phyloP scores from a whole-genome alignment of 148 eudicot species.

The Cornus kousa region DNA sequence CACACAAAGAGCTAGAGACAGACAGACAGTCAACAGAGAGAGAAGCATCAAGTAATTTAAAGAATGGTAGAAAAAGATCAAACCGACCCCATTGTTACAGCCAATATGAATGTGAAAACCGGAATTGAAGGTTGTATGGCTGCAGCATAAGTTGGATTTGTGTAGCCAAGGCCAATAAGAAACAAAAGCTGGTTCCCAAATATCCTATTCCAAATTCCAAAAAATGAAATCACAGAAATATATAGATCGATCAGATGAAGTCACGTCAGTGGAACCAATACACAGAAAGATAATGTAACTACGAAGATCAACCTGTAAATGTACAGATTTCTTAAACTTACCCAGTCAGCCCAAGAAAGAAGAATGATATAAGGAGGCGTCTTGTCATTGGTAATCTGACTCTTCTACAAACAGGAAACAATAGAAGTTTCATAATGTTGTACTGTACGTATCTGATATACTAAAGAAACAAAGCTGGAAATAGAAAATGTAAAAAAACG shows the following conservation, averaged over 20 bases:
- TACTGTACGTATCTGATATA: not conserved
- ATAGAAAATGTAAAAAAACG: not conserved
- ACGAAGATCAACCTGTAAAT: not conserved
- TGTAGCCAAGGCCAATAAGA: conserved; percentile 91
- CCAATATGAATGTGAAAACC: conserved; percentile 85
- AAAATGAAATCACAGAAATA: conserved; percentile 3
- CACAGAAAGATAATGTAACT: not conserved
- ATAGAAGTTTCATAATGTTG: not conserved
- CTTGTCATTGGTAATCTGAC: conserved; percentile 70
- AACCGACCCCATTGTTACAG: conserved; percentile 85
- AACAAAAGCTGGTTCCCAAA: conserved; percentile 95
- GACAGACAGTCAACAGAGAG: too few species aligned
- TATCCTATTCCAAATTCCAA: conserved; percentile 46
- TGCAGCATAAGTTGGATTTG: conserved; percentile 95
- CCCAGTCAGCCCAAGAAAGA: conserved; percentile 95
- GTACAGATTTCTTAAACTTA: conserved; percentile 26
- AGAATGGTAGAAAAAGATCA: conserved; percentile 7
- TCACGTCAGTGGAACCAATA: not conserved
- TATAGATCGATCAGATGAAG: not conserved
- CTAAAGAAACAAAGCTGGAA: not conserved
- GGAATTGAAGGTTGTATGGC: conserved; percentile 98
- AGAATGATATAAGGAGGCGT: conserved; percentile 51
- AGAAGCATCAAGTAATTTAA: not conserved
- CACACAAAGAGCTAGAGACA: not conserved
- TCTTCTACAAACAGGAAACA: conserved; percentile 51